phyloP scores from a whole-genome alignment of 371 early-diverging fungal species.

The Sporodiniella umbellata region DNA sequence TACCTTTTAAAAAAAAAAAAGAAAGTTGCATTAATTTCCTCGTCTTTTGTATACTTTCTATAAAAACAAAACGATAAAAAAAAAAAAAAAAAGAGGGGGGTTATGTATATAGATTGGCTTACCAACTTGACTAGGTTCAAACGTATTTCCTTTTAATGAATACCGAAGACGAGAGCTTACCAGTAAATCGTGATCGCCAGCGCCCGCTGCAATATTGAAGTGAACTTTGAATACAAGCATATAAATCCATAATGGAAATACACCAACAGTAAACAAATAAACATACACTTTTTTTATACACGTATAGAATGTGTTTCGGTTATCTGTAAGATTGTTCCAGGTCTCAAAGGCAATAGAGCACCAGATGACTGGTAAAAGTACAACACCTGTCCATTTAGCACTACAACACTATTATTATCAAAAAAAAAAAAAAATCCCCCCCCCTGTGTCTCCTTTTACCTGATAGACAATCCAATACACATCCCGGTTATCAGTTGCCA shows the following conservation, averaged over 20 bases:
- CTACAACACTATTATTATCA: no score
- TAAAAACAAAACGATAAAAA: not conserved
- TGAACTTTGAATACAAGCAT: constrained; percentile 77
- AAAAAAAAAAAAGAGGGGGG: no score
- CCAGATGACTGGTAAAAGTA: constrained; percentile 22
- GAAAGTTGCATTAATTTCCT: no score
- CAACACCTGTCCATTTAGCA: constrained; percentile 31
- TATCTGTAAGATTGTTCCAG: constrained; percentile 79
- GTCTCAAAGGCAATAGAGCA: constrained; percentile 71
- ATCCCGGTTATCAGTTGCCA: constrained; percentile 67
- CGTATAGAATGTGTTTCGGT: constrained; percentile 43
- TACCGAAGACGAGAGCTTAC: constrained; percentile 76
- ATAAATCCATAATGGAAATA: constrained; percentile 83
- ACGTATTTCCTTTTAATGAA: constrained; percentile 22
- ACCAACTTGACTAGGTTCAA: constrained; percentile 24
- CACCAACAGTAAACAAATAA: constrained; percentile 66
- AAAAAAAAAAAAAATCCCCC: no score
- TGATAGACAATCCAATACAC: constrained; percentile 22
- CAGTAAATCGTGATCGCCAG: constrained; percentile 81
- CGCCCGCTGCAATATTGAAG: constrained; percentile 58
- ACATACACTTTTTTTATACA: constrained; percentile 44
- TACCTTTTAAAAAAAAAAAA: constrained; percentile 51
- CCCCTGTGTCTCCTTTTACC: constrained; percentile 66
- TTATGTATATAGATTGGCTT: no score
- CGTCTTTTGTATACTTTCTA: no score